phyloP scores from a whole-genome alignment of 768 basidiomycete genomes.

The Pholiota microspora region DNA sequence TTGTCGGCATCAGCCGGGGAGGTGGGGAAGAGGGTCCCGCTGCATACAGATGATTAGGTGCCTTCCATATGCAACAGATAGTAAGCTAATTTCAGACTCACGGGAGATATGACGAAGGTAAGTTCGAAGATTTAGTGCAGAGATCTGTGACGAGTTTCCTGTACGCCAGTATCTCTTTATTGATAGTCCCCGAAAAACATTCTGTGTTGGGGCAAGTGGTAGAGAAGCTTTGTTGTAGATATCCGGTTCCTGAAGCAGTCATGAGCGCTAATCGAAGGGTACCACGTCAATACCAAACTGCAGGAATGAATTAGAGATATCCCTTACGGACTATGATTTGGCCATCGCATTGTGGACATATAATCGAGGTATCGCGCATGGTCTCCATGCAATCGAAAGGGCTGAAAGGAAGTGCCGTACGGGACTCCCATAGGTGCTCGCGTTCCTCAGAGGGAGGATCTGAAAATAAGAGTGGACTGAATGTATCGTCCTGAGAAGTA shows the following conservation, averaged over 20 bases:
- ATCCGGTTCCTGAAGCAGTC: slow-evolving; percentile 41
- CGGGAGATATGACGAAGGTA: slow-evolving; percentile 11
- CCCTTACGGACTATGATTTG: slow-evolving; percentile 25
- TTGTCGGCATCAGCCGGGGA: slow-evolving; percentile 8
- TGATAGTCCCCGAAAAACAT: slow-evolving; percentile 36
- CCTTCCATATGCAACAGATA: too few relatives aligned
- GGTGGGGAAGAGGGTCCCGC: slow-evolving; percentile 15
- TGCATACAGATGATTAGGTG: not conserved
- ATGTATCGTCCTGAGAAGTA: slow-evolving; percentile 10
- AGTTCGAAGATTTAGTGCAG: slow-evolving; percentile 2
- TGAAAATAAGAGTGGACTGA: slow-evolving; percentile 8
- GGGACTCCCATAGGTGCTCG: slow-evolving; percentile 16
- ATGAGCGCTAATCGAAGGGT: slow-evolving; percentile 33
- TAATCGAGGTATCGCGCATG: slow-evolving; percentile 16
- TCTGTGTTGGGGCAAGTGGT: slow-evolving; percentile 25
- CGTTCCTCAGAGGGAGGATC: slow-evolving; percentile 12
- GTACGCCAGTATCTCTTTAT: slow-evolving; percentile 21
- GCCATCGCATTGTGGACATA: slow-evolving; percentile 27
- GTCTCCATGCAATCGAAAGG: slow-evolving; percentile 15
- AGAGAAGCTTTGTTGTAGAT: slow-evolving; percentile 41
- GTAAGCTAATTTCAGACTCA: too few relatives aligned
- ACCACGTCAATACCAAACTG: not conserved
- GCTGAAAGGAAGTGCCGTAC: slow-evolving; percentile 16
- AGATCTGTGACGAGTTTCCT: slow-evolving; percentile 18
- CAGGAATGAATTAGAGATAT: not conserved